Evolutionary conservation across 441 rosid genomes (phyloP).

Genomic region (Sinapis alba): DNA sequence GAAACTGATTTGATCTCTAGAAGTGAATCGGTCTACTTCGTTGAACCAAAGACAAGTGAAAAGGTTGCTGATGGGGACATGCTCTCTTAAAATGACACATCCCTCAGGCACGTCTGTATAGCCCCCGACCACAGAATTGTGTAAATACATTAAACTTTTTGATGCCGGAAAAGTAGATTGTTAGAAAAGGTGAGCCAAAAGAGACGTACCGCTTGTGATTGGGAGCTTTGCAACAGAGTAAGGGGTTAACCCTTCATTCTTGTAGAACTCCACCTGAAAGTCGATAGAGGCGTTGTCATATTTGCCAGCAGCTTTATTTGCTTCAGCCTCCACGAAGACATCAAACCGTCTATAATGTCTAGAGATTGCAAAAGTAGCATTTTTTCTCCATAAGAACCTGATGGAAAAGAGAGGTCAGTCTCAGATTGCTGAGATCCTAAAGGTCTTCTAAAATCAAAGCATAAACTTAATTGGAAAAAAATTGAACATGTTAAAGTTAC

Average conservation of each 20-base stretch:
- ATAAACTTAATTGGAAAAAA: not conserved
- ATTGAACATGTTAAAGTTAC: not conserved
- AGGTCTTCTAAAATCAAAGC: not conserved
- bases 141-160: not conserved
- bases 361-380: conserved; percentile 87
- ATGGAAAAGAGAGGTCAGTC: conserved; percentile 18
- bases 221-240: conserved; percentile 87
- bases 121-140: conserved; percentile 24
- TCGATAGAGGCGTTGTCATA: conserved; percentile 87
- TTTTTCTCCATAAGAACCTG: conserved; percentile 94
- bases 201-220: conserved; percentile 74
- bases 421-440: not conserved
- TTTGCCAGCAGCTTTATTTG: conserved; percentile 96
- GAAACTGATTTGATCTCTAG: conserved; percentile 95
- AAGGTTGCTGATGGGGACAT: conserved; percentile 88
- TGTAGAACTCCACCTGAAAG: conserved; percentile 85
- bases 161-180: not conserved
- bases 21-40: conserved; percentile 93
- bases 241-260: conserved; percentile 84
- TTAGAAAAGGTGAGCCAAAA: not conserved
- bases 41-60: conserved; percentile 96
- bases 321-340: conserved; percentile 88
- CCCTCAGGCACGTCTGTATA: conserved; percentile 99
- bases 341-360: conserved; percentile 90
- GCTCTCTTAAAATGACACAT: conserved; percentile 94